Evolutionary conservation across 192 early-diverging fungal genomes (phyloP).

Genomic region (Chytriomyces hyalinus): DNA sequence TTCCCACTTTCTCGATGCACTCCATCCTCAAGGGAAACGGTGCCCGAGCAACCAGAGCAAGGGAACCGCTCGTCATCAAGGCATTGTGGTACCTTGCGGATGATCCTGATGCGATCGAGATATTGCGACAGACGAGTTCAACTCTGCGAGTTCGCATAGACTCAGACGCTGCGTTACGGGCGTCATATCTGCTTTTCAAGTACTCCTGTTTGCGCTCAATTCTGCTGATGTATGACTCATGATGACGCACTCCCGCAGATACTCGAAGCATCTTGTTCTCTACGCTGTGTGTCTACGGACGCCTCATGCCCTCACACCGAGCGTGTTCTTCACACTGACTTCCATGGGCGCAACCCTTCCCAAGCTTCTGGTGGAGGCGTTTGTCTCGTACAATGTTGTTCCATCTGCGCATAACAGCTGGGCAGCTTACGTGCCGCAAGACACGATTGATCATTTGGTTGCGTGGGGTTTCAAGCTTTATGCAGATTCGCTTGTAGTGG

Average conservation of each 20-base stretch:
- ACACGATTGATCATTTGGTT: constrained; percentile 29
- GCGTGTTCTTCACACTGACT: constrained; percentile 23
- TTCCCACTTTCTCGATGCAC: not conserved
- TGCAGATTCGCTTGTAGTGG: constrained; percentile 18
- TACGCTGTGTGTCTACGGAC: not conserved
- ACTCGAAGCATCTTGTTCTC: constrained; percentile 23
- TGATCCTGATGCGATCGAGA: constrained; percentile 18
- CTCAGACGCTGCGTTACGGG: constrained; percentile 12
- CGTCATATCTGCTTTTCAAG: constrained; percentile 15
- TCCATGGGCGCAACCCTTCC: constrained; percentile 16
- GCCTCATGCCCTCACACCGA: constrained; percentile 23
- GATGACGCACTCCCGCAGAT: constrained; percentile 9
- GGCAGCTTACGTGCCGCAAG: constrained; percentile 15
- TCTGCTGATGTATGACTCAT: not conserved
- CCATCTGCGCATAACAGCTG: not conserved
- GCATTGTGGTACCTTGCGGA: constrained; percentile 24
- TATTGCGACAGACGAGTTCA: constrained; percentile 17
- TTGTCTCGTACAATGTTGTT: not conserved
- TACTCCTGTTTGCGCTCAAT: not conserved
- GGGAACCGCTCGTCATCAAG: constrained; percentile 14
- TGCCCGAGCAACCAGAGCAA: not conserved
- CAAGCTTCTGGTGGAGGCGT: constrained; percentile 23
- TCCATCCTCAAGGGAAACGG: not conserved
- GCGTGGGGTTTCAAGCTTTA: constrained; percentile 35
- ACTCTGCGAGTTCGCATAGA: not conserved